Evolutionary conservation across 1,139 yeast genomes (phyloP), one percentile per base, ranked within the genome.

Genomic region (Saccharomycopsis phalli): DNA sequence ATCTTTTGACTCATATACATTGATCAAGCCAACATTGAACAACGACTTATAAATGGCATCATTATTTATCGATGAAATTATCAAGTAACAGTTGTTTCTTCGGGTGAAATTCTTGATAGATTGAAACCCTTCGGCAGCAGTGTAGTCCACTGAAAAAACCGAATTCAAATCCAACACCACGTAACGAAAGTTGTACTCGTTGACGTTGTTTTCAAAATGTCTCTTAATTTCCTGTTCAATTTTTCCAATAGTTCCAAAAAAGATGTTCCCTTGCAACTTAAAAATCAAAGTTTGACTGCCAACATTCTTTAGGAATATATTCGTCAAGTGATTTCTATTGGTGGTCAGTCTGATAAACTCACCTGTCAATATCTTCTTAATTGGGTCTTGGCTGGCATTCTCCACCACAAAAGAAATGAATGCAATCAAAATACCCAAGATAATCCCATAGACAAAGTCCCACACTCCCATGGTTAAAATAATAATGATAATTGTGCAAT

Each of bases 61-160:
- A 37, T 75, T 75, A 33, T 76, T 76, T 16, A 88, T 88, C 1
- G 95, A 83, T 1, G 94, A 80, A 33, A 91, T 70, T 21, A 88
- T 71, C 55, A 91, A 63, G 50, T 74, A 81, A 18, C 93, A 81
- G 40, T 69, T 68, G 49, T 76, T 80, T 19, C 81, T 79, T 47
- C 74, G 75, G 17, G 87, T 65, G 51, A 86, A 69, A 49, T 94
- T 80, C 56, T 84, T 76, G 49, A 93, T 81, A 50, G 96, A 69
- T 51, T 88, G 76, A 57, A 91, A 84, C 1, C 97, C 95, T 59
- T 91, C 98, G 4, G 96, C 95, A 0, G 97, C 97, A 30, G 95
- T 82, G 53, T 83, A 91, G 59, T 91, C 99, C 51, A 91, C 76
- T 8, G 77, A 69, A 34, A 68, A 65, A 21, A 91, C 95, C 30